Conservation (phyloP, 371 early-diverging fungal species). For the Zychaea mexicana region DNA sequence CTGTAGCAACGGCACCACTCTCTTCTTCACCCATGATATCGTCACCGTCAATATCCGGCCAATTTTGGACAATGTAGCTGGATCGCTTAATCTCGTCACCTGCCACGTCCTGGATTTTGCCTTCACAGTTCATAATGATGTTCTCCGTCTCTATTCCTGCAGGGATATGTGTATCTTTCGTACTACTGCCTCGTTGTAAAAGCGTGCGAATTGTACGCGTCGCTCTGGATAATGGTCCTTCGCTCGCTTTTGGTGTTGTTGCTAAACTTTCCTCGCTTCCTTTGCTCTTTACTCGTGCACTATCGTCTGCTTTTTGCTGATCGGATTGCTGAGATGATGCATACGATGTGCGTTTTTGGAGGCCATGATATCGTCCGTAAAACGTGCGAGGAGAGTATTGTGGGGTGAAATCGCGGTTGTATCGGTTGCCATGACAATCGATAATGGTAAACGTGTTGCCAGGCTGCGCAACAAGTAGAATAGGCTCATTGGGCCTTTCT, state of each 20-base stretch:
- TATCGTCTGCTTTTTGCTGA: not conserved
- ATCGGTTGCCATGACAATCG: slow-evolving; percentile 56
- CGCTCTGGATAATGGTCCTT: slow-evolving; percentile 20
- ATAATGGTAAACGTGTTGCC: slow-evolving; percentile 64
- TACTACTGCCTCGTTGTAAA: slow-evolving; percentile 15
- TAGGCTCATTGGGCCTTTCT: slow-evolving; percentile 40
- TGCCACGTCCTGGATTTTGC: slow-evolving; percentile 22
- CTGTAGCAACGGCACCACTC: slow-evolving; percentile 56
- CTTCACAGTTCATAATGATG: slow-evolving; percentile 20
- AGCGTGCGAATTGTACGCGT: slow-evolving; percentile 23
- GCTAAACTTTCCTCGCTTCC: slow-evolving; percentile 9
- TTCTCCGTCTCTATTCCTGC: slow-evolving; percentile 14
- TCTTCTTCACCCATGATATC: slow-evolving; percentile 32
- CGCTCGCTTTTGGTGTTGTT: slow-evolving; percentile 12
- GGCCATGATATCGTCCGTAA: slow-evolving; percentile 15
- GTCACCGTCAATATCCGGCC: slow-evolving; percentile 38
- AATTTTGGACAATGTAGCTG: slow-evolving; percentile 43
- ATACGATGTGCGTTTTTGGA: slow-evolving; percentile 3
- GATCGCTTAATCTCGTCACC: slow-evolving; percentile 29
- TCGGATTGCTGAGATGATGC: not conserved
- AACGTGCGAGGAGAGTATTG: slow-evolving; percentile 24
- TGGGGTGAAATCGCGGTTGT: slow-evolving; percentile 51
- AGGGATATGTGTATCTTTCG: slow-evolving; percentile 8
- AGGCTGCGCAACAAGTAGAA: slow-evolving; percentile 63
- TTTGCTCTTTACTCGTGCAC: not conserved